Conservation (phyloP, 163 green algal species). For the Coccomyxa subellipsoidea region DNA sequence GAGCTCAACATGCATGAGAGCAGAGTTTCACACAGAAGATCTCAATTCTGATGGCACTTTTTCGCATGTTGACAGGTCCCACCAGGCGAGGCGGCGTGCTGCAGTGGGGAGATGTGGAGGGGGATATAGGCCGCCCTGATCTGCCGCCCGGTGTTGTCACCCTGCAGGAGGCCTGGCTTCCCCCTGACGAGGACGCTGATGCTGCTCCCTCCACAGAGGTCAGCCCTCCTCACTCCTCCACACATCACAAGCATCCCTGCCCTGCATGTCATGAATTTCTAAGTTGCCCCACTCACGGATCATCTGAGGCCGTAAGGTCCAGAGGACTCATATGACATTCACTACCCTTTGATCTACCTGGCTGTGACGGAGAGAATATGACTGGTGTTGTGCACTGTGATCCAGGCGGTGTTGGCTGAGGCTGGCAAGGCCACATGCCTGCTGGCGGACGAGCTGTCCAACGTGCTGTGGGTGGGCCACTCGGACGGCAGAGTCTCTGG, state of each 20-base stretch:
- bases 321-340: no score
- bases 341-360: no score
- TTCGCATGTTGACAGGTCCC: conserved; percentile 14
- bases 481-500: conserved; percentile 43
- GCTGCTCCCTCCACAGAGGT: conserved; percentile 34
- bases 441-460: conserved; percentile 28
- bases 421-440: conserved; percentile 26
- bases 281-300: no score
- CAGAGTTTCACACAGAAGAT: not conserved
- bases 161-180: not conserved
- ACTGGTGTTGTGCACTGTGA: not conserved
- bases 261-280: no score
- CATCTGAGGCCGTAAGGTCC: no score
- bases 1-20: no score
- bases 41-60: not conserved
- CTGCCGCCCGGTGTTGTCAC: not conserved
- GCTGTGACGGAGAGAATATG: no score
- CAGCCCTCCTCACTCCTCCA: not conserved
- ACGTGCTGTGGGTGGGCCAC: conserved; percentile 47
- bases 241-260: not conserved
- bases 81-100: conserved; percentile 31
- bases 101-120: conserved; percentile 43
- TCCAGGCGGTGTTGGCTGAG: conserved; percentile 18
- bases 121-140: conserved; percentile 25
- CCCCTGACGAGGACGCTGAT: conserved; percentile 43